Evolutionary conservation across 2,329 filamentous ascomycete genomes (phyloP).

Genomic region (Neonectria punicea): DNA sequence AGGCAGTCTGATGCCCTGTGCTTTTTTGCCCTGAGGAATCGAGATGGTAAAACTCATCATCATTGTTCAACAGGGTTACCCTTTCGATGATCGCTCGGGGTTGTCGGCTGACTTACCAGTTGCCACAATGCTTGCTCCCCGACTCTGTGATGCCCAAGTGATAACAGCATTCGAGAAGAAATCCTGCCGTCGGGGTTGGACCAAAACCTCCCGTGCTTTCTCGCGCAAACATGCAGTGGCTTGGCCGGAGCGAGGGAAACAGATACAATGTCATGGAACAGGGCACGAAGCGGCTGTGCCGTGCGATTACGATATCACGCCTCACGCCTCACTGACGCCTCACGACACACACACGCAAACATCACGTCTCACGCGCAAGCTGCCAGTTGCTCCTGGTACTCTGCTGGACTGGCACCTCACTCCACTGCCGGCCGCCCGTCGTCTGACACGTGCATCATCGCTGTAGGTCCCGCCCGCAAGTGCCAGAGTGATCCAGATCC

Average conservation of each 20-base stretch:
- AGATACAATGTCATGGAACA: constrained; percentile 17
- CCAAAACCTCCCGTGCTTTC: not conserved
- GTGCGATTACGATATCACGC: constrained; percentile 21
- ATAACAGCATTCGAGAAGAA: not conserved
- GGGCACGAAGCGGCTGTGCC: constrained; percentile 16
- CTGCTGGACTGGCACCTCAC: not conserved
- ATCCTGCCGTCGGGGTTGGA: not conserved
- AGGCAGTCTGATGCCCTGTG: not conserved
- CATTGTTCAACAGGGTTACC: not conserved
- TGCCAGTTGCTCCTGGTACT: not conserved
- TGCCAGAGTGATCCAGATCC: constrained; percentile 20
- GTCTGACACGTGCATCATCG: constrained; percentile 49
- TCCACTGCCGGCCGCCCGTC: constrained; percentile 37
- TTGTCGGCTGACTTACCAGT: constrained; percentile 24
- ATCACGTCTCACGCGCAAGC: constrained; percentile 1
- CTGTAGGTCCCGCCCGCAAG: constrained; percentile 29
- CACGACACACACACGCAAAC: not conserved
- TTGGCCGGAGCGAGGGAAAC: constrained; percentile 4
- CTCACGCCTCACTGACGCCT: constrained; percentile 1
- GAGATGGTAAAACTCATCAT: constrained; percentile 1
- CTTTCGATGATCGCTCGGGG: constrained; percentile 9
- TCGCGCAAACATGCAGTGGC: not conserved
- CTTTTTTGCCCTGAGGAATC: constrained; percentile 13
- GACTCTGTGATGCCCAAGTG: constrained; percentile 2
- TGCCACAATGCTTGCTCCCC: not conserved